Percentiles rank a stretch among this genome's conserved stretches.
Evolutionary conservation across 2,329 filamentous ascomycete species (phyloP).

Genomic region (Ceratocystis albifundus): DNA sequence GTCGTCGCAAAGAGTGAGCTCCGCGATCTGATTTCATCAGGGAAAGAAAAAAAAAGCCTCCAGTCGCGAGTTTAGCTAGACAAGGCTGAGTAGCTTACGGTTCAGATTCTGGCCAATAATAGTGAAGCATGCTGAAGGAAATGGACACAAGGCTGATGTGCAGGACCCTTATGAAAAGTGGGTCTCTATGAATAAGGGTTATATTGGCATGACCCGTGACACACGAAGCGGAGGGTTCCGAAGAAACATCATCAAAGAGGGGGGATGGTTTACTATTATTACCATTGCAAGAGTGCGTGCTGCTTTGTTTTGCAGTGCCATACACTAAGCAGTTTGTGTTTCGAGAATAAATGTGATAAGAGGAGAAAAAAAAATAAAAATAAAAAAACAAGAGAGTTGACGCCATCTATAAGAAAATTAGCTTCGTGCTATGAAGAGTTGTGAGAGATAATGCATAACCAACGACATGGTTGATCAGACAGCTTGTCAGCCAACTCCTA

Average conservation of each 20-base stretch:
- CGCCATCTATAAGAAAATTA: too few relatives aligned
- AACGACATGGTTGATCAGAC: not conserved
- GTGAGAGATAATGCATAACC: not conserved
- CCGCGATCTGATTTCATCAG: not conserved
- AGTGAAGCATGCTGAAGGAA: not conserved
- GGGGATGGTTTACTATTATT: too few relatives aligned
- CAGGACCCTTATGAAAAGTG: not conserved
- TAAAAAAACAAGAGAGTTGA: too few relatives aligned
- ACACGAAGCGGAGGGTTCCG: too few relatives aligned
- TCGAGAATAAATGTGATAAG: too few relatives aligned
- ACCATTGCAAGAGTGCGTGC: too few relatives aligned
- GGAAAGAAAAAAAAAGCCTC: not conserved
- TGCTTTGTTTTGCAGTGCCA: too few relatives aligned
- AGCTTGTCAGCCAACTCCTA: not conserved
- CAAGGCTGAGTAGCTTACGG: not conserved
- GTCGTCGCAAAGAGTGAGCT: not conserved
- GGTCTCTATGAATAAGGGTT: not conserved
- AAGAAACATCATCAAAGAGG: too few relatives aligned
- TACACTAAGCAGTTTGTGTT: too few relatives aligned
- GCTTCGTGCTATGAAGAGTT: too few relatives aligned
- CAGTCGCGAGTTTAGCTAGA: constrained; percentile 1
- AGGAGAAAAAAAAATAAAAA: too few relatives aligned
- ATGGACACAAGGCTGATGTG: not conserved
- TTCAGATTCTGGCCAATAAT: not conserved
- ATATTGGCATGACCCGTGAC: too few relatives aligned